Evolutionary conservation across 371 early-diverging fungal species (phyloP).

Genomic region (Zychaea mexicana): DNA sequence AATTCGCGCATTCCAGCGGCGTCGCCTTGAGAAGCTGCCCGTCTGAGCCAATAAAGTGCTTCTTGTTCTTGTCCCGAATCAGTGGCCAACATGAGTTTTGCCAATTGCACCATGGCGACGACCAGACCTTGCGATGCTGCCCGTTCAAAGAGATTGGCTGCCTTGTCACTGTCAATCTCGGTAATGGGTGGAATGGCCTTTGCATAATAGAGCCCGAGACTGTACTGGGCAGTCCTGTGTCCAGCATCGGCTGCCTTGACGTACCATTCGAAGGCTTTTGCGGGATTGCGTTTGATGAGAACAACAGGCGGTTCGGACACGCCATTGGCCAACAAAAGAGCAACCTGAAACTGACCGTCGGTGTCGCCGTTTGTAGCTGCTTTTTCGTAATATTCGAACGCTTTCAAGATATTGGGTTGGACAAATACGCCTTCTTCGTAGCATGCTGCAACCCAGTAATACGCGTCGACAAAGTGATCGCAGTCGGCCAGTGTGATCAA

Average conservation of each 20-base stretch:
- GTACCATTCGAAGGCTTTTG: conserved; percentile 30
- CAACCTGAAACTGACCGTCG: conserved; percentile 30
- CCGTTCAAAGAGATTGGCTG: conserved; percentile 33
- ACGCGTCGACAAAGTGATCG: conserved; percentile 22
- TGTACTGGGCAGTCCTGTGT: conserved; percentile 36
- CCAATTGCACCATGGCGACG: conserved; percentile 39
- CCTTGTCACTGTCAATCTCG: conserved; percentile 24
- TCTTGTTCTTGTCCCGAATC: neutral
- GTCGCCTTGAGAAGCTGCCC: conserved; percentile 8
- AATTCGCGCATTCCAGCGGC: conserved; percentile 21
- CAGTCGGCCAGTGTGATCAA: conserved; percentile 23
- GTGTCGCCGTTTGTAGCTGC: conserved; percentile 8
- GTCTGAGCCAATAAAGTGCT: conserved; percentile 16
- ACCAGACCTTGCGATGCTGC: conserved; percentile 43
- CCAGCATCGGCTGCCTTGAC: conserved; percentile 28
- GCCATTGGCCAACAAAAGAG: conserved; percentile 5
- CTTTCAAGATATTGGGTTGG: conserved; percentile 19
- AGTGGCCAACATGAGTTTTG: conserved; percentile 18
- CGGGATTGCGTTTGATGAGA: neutral
- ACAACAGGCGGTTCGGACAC: neutral
- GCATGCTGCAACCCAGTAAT: conserved; percentile 41
- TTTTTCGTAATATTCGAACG: conserved; percentile 18
- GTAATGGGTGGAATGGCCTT: conserved; percentile 41
- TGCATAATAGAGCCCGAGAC: conserved; percentile 48
- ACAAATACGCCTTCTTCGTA: conserved; percentile 35